Base-by-base conservation (phyloP, 2,329 filamentous ascomycete genomes). In the Coniochaeta sp. region DNA sequence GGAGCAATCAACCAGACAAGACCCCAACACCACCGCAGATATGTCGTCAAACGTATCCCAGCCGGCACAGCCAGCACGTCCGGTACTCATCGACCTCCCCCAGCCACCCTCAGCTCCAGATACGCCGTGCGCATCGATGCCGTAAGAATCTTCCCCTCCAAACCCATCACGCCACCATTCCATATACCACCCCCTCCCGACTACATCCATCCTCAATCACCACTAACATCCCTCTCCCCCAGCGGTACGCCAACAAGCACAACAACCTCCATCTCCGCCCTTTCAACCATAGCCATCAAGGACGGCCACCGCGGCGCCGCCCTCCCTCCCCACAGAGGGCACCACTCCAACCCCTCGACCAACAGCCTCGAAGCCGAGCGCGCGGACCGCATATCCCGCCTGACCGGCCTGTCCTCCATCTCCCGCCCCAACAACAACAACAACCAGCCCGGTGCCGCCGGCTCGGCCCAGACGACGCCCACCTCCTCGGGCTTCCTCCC, bases 231-330 rank as follows among this genome's bases (percentile, higher is more conserved):
- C 28, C 49, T 57, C 26, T 57, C n/a, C n/a, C n/a, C n/a, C 58
- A 95, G 90, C 57, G 91, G 92, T 63, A 97, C 92, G 3, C 92
- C 92, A 3, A 96, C 94, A 58, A 95, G 90, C 59, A 87, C 88
- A 33, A 95, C 89, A 3, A 96, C 91, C 12, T 95, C 91, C 49
- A 85, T 97, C 63, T 96, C 90, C 24, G 86, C 91, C 35, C 80
- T 97, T 46, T 95, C 90, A 14, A 96, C 92, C 16, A 94, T 90
- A 12, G 92, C 92, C 49, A 96, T 96, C 77, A 96, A 96, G 71
- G 92, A 97, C 66, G 92, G 92, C 61, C 90, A 96, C 64, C 88
- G 90, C 55, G 92, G 92, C 57, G 83, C 91, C 64, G 78, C 86
- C 26, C 81, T 83, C 26, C 78, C 84, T 51, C 71, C 76, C 52